Percentiles rank a stretch among this genome's conserved stretches.
Conservation (phyloP, 1,284 basidiomycete species). For the Wolfiporia cocos region DNA sequence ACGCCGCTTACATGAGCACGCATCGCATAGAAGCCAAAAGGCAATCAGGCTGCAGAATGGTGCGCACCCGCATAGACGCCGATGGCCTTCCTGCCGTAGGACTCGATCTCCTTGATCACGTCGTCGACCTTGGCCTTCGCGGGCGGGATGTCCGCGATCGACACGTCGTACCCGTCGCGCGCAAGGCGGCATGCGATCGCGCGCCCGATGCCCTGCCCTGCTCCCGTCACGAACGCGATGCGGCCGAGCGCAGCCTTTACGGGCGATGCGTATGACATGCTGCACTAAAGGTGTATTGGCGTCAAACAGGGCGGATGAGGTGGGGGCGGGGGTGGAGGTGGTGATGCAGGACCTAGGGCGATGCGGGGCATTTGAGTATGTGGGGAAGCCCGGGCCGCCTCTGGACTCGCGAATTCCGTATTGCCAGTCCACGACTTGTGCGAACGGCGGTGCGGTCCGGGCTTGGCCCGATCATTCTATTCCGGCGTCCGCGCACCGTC, state of each 20-base stretch:
- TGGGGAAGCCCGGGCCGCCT: too few species aligned
- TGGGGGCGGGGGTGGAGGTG: too few species aligned
- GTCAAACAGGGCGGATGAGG: too few species aligned
- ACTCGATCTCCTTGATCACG: constrained; percentile 27
- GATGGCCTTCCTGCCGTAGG: constrained; percentile 27
- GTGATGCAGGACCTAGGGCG: too few species aligned
- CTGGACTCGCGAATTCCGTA: too few species aligned
- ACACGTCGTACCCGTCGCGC: constrained; percentile 32
- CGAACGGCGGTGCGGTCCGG: too few species aligned
- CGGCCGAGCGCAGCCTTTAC: constrained; percentile 25
- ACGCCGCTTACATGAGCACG: too few species aligned
- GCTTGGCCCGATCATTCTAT: too few species aligned
- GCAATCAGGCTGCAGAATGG: background rate
- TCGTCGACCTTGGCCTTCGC: constrained; percentile 24
- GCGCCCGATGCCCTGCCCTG: constrained; percentile 36
- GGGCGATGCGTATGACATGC: constrained; percentile 22
- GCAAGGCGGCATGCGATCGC: constrained; percentile 37
- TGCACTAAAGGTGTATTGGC: too few species aligned
- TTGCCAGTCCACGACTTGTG: too few species aligned
- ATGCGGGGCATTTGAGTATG: too few species aligned
- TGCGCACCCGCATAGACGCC: constrained; percentile 24
- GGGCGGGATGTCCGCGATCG: constrained; percentile 30
- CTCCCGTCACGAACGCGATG: constrained; percentile 35
- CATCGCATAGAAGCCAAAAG: background rate
- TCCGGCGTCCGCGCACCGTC: too few species aligned